Evolutionary conservation across 2,329 filamentous ascomycete species (phyloP), one percentile per base, ranked within the genome.

Genomic region (Aspergillus pseudoviridinutans): DNA sequence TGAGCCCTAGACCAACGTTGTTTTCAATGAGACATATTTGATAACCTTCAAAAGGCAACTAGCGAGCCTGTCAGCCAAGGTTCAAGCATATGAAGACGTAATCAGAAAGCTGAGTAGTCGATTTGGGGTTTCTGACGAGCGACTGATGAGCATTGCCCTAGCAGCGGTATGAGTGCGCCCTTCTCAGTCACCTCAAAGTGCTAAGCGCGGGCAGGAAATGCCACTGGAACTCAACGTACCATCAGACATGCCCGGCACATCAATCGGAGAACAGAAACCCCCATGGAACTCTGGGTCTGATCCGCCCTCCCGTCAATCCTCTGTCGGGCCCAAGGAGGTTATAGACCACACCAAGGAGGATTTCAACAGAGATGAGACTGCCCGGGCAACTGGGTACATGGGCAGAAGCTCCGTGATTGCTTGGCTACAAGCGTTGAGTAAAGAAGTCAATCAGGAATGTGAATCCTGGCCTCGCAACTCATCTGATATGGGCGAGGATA

Each of bases 391-490:
- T 4, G 74, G 76, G 0, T 79, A 74, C 55, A 74, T 78, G 61
- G 77, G 77, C 8, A 76, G 74, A 57, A 77, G 74, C 56, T 79
- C 77, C 0, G 76, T 78, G 49, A 71, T 78, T n/a, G 71, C 67
- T 35, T 79, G 77, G 77, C 65, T 79, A 8, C 76, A 78, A 47
- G 71, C 65, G 22, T 61, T 79, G 9, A 68, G 62, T 38, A 71
- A 72, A 56, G 67, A 74, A 59, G 68, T 74, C 51, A 66, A 65
- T 38, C 59, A 53, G 35, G 66, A 69, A 51, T 62, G 54, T n/a
- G 66, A 68, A 20, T 51, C 52, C 17, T 63, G 60, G 57, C 58
- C 62, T 32, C 54, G 58, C 12, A 61, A 38, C 42, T 50, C 56
- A 25, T 58, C 62, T 8, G 62, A 61, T 25, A 59, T 51, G 12